Evolutionary conservation across 2,329 filamentous ascomycete genomes (phyloP), one percentile per base, ranked within the genome.

Genomic region (Penicillium griseofulvum): DNA sequence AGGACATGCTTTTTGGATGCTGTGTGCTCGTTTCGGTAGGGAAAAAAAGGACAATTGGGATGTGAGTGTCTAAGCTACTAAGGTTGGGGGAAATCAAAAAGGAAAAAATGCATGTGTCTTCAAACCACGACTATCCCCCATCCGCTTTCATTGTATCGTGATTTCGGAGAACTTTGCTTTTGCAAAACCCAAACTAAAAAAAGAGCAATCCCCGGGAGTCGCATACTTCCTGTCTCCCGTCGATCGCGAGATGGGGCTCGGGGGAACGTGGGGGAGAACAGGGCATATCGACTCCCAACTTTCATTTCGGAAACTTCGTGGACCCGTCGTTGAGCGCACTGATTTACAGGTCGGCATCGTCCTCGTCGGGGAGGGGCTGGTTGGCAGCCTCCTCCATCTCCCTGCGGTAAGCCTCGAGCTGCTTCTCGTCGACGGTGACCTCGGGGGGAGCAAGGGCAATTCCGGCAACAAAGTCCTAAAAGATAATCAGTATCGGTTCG

Each of bases 361-460:
- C 90, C 84, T 97, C 94, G 72, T 91, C 92, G 65, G 94, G 94
- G 70, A 99, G 90, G 71, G 94, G 91, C 86, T 89, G 86, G 62
- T 82, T 68, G 61, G 88, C 86, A 62, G 94, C 94, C 48, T 82
- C 83, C 59, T 84, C 78, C 90, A 99, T 96, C 83, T 99, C 94
- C 78, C 88, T 81, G 77, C 88, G 81, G 83, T 96, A 96, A 80
- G 90, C 77, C 68, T 84, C 82, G 71, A 97, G 84, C 64, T 95
- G 87, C 53, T 81, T 83, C 78, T 89, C 84, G 80, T 97, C 91
- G 78, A 99, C 90, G 74, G 87, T 80, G 68, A 93, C 91, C 76
- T 94, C 93, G 60, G 94, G 92, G 68, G 94, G 94, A 65, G 93
- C 94, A 68, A 99, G 88, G 68, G 94, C 94, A 62, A 91, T 90